phyloP scores from a whole-genome alignment of 1,284 basidiomycete species.

The Apiotrichum mycotoxinovorans region DNA sequence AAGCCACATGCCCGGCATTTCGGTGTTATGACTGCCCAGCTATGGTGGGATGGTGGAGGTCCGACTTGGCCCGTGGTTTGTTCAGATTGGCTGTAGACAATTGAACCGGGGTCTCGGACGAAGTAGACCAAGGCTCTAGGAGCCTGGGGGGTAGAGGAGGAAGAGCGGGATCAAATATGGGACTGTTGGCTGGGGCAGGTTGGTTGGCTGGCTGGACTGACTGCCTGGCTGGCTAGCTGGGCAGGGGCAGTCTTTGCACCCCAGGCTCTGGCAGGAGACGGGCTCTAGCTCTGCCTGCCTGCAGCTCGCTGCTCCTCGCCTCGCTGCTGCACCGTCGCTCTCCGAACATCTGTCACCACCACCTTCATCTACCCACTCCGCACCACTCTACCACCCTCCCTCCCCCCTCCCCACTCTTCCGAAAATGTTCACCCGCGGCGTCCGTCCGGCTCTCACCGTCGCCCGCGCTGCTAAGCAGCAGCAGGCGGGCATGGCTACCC shows the following conservation, averaged over 20 bases:
- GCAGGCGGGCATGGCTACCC: constrained; percentile 86
- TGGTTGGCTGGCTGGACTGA: background rate
- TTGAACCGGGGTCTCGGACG: no score
- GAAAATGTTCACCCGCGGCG: constrained; percentile 58
- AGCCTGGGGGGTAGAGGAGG: no score
- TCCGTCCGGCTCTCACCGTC: constrained; percentile 58
- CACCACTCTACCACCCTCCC: constrained; percentile 13
- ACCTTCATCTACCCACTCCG: background rate
- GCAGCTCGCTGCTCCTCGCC: background rate
- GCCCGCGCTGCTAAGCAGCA: constrained; percentile 54
- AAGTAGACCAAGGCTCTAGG: no score
- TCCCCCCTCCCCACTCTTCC: constrained; percentile 13
- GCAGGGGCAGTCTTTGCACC: background rate
- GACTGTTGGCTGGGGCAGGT: background rate
- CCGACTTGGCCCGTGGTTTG: background rate
- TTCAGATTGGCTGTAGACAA: background rate
- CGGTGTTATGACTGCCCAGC: background rate
- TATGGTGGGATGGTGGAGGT: background rate
- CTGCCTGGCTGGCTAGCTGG: background rate
- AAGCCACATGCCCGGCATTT: background rate
- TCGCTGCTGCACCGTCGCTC: background rate
- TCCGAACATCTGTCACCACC: constrained; percentile 4
- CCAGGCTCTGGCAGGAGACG: background rate
- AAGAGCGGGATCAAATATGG: no score
- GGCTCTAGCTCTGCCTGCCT: background rate